Evolutionary conservation across 495 filamentous ascomycete species (phyloP).

Genomic region (Xanthoparmelia taractica): DNA sequence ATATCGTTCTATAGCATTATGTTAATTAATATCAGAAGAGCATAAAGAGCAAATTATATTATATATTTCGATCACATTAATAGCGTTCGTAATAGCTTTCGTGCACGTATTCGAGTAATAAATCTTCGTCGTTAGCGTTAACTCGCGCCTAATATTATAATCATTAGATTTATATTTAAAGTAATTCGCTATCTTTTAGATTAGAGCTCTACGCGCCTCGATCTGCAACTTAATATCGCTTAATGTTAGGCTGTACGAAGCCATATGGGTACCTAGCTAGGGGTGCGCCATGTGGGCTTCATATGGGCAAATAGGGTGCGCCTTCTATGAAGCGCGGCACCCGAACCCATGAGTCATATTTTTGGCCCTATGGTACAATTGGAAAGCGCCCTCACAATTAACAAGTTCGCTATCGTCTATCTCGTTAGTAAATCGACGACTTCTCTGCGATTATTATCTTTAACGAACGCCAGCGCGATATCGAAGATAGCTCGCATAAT

Average conservation of each 20-base stretch:
- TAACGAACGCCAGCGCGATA: conserved; percentile 42
- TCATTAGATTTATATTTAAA: conserved; percentile 36
- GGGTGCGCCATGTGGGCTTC: too few relatives aligned
- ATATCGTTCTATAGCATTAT: too few relatives aligned
- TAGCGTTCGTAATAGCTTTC: conserved; percentile 41
- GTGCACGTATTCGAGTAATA: conserved; percentile 44
- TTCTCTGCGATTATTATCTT: conserved; percentile 37
- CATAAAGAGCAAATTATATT: too few relatives aligned
- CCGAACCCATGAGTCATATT: too few relatives aligned
- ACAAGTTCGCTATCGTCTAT: conserved; percentile 45
- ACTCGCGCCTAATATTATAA: conserved; percentile 37
- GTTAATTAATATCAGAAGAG: too few relatives aligned
- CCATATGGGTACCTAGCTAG: too few relatives aligned
- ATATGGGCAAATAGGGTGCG: too few relatives aligned
- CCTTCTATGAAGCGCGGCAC: too few relatives aligned
- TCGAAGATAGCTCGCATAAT: conserved; percentile 49
- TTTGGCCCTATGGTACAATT: too few relatives aligned
- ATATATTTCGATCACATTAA: too few relatives aligned
- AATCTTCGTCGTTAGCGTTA: conserved; percentile 45
- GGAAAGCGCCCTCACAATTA: too few relatives aligned
- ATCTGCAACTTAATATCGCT: conserved; percentile 47
- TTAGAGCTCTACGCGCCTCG: conserved; percentile 43
- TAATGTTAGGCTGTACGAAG: too few relatives aligned
- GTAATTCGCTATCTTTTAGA: conserved; percentile 43
- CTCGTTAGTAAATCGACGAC: conserved; percentile 37